These are phyloP conservation scores for Apophysomyces trapeziformis DNA, from an alignment of 371 early-diverging fungal genomes.

Conservation along the genomic window DNA sequence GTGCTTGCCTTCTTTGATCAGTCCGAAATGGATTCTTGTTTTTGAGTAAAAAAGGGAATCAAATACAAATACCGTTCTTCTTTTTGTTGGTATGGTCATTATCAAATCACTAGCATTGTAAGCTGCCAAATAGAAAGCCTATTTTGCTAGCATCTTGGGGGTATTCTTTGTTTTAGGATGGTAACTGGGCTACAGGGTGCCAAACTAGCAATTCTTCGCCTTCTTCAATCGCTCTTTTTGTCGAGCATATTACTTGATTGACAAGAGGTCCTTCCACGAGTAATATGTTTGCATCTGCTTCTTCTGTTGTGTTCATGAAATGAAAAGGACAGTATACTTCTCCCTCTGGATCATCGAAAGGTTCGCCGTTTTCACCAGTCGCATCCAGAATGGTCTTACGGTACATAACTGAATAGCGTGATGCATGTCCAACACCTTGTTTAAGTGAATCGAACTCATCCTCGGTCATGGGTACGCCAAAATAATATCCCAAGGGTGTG, in stretches of 20 bases:
- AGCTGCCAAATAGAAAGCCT: no score
- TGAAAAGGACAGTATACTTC: slow-evolving; percentile 84
- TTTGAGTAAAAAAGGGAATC: no score
- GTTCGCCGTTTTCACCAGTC: slow-evolving; percentile 76
- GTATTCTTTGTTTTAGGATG: slow-evolving; percentile 27
- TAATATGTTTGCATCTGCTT: slow-evolving; percentile 62
- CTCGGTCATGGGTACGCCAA: slow-evolving; percentile 89
- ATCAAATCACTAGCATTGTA: no score
- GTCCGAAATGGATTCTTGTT: no score
- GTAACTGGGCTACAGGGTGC: slow-evolving; percentile 65
- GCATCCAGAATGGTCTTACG: slow-evolving; percentile 85
- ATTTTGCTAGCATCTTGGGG: no score
- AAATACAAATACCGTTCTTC: no score
- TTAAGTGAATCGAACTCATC: slow-evolving; percentile 74
- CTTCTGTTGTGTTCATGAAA: slow-evolving; percentile 84
- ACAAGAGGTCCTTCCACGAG: slow-evolving; percentile 79
- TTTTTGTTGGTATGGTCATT: no score
- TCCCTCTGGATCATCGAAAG: slow-evolving; percentile 68
- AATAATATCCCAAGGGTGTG: slow-evolving; percentile 81
- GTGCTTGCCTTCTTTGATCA: no score
- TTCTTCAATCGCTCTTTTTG: slow-evolving; percentile 63
- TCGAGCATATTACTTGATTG: slow-evolving; percentile 84
- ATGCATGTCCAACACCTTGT: slow-evolving; percentile 61
- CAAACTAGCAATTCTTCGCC: slow-evolving; percentile 87
- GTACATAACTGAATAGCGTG: slow-evolving; percentile 88